These are phyloP conservation scores for Tephrocybe rancida DNA, from an alignment of 768 basidiomycete genomes.

Conservation along the genomic window DNA sequence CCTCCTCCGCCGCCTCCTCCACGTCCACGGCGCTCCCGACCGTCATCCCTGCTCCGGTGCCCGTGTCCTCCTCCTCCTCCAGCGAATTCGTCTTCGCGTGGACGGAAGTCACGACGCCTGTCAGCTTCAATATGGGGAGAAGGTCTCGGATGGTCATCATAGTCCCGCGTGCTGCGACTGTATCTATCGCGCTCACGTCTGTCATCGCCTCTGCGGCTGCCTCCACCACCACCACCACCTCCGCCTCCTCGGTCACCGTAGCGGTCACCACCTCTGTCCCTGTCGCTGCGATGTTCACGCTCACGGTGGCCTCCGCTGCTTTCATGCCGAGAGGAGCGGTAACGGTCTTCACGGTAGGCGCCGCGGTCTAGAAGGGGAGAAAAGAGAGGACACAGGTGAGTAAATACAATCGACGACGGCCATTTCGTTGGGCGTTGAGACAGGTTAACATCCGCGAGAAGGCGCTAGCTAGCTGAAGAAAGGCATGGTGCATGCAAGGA, in stretches of 20 bases:
- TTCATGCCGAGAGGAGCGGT: conserved; percentile 69
- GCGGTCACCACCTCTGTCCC: conserved; percentile 34
- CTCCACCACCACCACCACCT: conserved; percentile 27
- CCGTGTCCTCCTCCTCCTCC: conserved; percentile 27
- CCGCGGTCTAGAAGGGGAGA: conserved; percentile 52
- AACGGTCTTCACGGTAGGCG: conserved; percentile 67
- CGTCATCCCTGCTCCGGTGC: conserved; percentile 39
- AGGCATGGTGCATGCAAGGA: conserved; percentile 60
- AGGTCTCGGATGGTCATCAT: conserved; percentile 46
- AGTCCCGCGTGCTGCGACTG: conserved; percentile 43
- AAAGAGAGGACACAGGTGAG: conserved; percentile 52
- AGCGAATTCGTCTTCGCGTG: conserved; percentile 44
- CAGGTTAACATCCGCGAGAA: conserved; percentile 34
- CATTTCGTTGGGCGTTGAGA: conserved; percentile 35
- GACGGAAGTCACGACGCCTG: conserved; percentile 47
- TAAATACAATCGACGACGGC: conserved; percentile 35
- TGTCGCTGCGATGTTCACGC: conserved; percentile 48
- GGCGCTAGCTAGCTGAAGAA: conserved; percentile 70
- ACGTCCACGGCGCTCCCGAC: conserved; percentile 37
- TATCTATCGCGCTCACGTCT: conserved; percentile 55
- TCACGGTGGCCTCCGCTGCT: conserved; percentile 56
- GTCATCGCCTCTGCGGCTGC: conserved; percentile 47
- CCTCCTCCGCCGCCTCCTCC: conserved; percentile 35
- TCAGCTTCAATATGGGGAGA: conserved; percentile 49
- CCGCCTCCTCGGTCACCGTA: conserved; percentile 35